Conservation (phyloP, 768 basidiomycete genomes). For the Piloderma croceum region DNA sequence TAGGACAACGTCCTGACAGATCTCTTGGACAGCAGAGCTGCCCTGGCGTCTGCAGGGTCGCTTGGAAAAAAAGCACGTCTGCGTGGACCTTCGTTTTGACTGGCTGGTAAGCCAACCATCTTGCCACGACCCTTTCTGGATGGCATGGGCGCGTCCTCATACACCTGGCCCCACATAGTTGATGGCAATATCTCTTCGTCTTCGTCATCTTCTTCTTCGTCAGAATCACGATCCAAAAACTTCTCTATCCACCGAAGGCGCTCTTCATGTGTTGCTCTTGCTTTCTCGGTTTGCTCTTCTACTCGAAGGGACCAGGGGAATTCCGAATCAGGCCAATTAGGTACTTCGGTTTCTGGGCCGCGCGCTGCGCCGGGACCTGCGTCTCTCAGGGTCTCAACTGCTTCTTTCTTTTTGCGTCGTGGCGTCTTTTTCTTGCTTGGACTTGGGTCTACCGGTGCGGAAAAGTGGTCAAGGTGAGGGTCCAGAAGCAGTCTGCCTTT, state of each 20-base stretch:
- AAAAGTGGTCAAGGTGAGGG: conserved; percentile 40
- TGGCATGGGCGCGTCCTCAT: not conserved
- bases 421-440: conserved; percentile 52
- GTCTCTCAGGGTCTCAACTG: conserved; percentile 11
- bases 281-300: conserved; percentile 47
- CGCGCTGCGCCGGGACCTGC: conserved; percentile 22
- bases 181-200: conserved; percentile 2
- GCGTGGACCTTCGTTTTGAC: conserved; percentile 14
- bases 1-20: conserved; percentile 58
- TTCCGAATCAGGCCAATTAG: conserved; percentile 74
- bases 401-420: too few species aligned
- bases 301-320: conserved; percentile 72
- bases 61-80: conserved; percentile 42
- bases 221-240: conserved; percentile 71
- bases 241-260: conserved; percentile 60
- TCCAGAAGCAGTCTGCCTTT: conserved; percentile 69
- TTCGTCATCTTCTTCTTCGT: conserved; percentile 35
- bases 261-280: conserved; percentile 53
- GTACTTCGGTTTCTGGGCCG: conserved; percentile 31
- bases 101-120: conserved; percentile 2
- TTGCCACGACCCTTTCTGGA: not conserved
- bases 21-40: conserved; percentile 67
- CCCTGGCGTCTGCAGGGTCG: conserved; percentile 73
- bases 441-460: too few species aligned
- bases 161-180: conserved; percentile 4